Evolutionary conservation across 768 basidiomycete genomes (phyloP).

Genomic region (Gymnopilus junonius): DNA sequence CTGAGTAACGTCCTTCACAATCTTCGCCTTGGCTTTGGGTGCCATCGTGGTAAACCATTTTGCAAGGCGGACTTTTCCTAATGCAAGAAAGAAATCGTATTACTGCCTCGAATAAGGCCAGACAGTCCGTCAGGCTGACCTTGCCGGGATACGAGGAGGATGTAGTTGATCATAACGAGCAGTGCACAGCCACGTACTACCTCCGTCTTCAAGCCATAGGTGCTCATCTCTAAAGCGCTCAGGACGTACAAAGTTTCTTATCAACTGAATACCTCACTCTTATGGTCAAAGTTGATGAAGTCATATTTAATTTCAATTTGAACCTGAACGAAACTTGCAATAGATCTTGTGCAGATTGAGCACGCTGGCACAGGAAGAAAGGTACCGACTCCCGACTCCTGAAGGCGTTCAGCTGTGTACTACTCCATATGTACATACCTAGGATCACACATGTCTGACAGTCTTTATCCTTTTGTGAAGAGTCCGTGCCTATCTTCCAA

Average conservation of each 20-base stretch:
- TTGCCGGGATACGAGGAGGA: slow-evolving; percentile 97
- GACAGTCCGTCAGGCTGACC: slow-evolving; percentile 47
- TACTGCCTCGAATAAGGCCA: slow-evolving; percentile 2
- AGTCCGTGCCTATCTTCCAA: neutral
- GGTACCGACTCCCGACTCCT: neutral
- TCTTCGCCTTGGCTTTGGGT: slow-evolving; percentile 91
- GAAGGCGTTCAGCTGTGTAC: neutral
- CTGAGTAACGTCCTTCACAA: slow-evolving; percentile 99
- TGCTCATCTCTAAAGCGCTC: no score
- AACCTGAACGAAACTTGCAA: no score
- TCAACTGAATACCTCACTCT: neutral
- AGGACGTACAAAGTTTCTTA: neutral
- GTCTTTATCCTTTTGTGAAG: neutral
- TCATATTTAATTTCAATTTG: neutral
- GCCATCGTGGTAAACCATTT: slow-evolving; percentile 99
- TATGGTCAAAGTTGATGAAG: neutral
- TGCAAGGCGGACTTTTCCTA: slow-evolving; percentile 95
- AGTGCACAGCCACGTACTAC: slow-evolving; percentile 21
- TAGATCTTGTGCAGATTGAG: neutral
- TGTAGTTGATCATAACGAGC: slow-evolving; percentile 87
- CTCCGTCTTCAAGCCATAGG: neutral
- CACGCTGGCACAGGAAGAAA: neutral
- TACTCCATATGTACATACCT: slow-evolving; percentile 2
- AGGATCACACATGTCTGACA: neutral
- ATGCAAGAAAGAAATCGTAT: neutral